phyloP scores from a whole-genome alignment of 2,329 filamentous ascomycete genomes.

The Epichloe bromicola region DNA sequence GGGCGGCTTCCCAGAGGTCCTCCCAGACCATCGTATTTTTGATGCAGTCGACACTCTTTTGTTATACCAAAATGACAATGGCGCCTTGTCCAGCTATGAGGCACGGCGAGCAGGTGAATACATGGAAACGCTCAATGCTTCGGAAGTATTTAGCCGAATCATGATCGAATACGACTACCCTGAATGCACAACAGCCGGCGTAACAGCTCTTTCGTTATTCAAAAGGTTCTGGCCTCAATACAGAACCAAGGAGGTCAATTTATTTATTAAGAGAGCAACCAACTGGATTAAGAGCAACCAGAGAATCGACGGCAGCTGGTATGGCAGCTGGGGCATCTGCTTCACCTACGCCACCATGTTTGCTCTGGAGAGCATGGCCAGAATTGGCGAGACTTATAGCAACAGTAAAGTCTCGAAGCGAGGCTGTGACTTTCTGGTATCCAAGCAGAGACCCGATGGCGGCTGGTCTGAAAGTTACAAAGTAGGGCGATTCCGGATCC shows the following conservation, averaged over 20 bases:
- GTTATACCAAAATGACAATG: conserved; percentile 76
- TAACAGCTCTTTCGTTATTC: conserved; percentile 79
- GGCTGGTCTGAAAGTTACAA: conserved; percentile 95
- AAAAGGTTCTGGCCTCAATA: conserved; percentile 71
- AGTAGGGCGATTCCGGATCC: conserved; percentile 20
- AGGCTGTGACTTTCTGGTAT: conserved; percentile 76
- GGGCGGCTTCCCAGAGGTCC: conserved; percentile 57
- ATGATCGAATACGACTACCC: conserved; percentile 99
- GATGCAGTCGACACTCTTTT: conserved; percentile 85
- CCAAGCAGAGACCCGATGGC: conserved; percentile 75
- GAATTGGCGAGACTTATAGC: conserved; percentile 67
- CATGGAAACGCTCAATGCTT: conserved; percentile 81
- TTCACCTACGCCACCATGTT: conserved; percentile 98
- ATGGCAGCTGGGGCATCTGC: conserved; percentile 95
- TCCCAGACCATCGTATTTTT: conserved; percentile 66
- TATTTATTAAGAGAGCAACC: conserved; percentile 61
- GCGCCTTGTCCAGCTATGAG: conserved; percentile 87
- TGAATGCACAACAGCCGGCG: conserved; percentile 90
- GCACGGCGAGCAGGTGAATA: conserved; percentile 62
- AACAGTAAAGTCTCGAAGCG: conserved; percentile 58
- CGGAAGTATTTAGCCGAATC: conserved; percentile 90
- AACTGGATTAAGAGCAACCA: conserved; percentile 74
- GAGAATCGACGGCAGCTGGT: conserved; percentile 80
- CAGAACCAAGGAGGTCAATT: conserved; percentile 58
- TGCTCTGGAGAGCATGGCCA: conserved; percentile 72